Percentiles rank a stretch among this genome's conserved stretches.
These are phyloP conservation scores for Quercus aquifolioides DNA, from an alignment of 306 rosid genomes.

Conservation along the genomic window DNA sequence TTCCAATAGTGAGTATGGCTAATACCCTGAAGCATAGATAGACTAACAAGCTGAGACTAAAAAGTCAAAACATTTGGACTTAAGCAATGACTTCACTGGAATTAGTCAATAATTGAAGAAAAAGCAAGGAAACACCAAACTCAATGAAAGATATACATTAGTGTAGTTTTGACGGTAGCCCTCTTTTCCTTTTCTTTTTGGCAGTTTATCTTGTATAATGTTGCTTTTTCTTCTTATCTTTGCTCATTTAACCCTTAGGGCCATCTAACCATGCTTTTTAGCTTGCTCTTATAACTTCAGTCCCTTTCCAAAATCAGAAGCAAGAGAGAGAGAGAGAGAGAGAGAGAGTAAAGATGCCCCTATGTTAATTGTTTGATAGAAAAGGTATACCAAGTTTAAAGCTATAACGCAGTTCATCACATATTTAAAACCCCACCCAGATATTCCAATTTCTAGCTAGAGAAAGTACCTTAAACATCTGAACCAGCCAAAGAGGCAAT, in stretches of 20 bases:
- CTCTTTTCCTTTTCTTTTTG: no score
- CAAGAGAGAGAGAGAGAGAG: neutral
- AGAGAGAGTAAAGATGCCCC: neutral
- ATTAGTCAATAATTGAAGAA: neutral
- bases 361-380: neutral
- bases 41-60: neutral
- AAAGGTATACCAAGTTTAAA: neutral
- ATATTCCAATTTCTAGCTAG: conserved; percentile 8
- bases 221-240: no score
- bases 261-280: neutral
- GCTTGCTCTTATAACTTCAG: neutral
- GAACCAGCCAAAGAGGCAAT: conserved; percentile 93
- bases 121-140: neutral
- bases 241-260: neutral
- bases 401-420: neutral
- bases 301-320: neutral
- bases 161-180: neutral
- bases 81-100: neutral
- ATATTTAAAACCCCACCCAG: neutral
- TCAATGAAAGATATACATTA: neutral
- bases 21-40: neutral
- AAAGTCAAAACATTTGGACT: neutral
- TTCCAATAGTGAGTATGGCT: neutral
- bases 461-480: conserved; percentile 78
- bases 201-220: no score